Evolutionary conservation across 306 rosid species (phyloP), one percentile per base, ranked within the genome.

Genomic region (Medicago lupulina): DNA sequence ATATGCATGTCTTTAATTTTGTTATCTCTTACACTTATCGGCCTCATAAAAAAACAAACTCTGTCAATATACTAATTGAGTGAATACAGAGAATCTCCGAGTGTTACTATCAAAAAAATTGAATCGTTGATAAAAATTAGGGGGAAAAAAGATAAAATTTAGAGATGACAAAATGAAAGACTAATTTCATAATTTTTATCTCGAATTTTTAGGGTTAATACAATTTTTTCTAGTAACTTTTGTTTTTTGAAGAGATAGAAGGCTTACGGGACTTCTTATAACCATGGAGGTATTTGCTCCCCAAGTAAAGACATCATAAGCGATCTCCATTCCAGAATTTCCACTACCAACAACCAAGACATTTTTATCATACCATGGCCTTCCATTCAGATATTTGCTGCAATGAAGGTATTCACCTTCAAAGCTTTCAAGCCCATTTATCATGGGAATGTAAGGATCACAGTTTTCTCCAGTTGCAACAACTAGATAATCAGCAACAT

Each of bases 251-350:
- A n/a, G 16, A 54, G 11, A 11, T 21, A 72, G 36, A 68, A 18
- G 46, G 6, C 25, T 53, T 75, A 90, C 93, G 40, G 90, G 86
- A 8, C 80, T 69, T 16, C 90, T 84, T 16, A 80, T 77, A 2
- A 85, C 89, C 3, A 91, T 70, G n/a, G 92, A 89, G 25, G 92
- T 83, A 28, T 83, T 74, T n/a, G 90, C 97, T 55, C 85, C 85
- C 84, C 76, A 83, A 59, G 76, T 86, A 3, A 85, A 18, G 59
- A 91, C 76, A 82, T 91, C 97, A 76, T 83, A 87, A 44, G 90
- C 84, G 34, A 91, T 89, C 77, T 91, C 97, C 93, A 89, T 84
- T 2, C 96, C 96, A 1, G 96, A 91, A 77, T 91, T 91, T 0
- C 96, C 91, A 59, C 84, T 76, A 4, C 96, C 96, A 49, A 91